Evolutionary conservation across 371 early-diverging fungal genomes (phyloP).

Genomic region (Phascolomyces articulosus): DNA sequence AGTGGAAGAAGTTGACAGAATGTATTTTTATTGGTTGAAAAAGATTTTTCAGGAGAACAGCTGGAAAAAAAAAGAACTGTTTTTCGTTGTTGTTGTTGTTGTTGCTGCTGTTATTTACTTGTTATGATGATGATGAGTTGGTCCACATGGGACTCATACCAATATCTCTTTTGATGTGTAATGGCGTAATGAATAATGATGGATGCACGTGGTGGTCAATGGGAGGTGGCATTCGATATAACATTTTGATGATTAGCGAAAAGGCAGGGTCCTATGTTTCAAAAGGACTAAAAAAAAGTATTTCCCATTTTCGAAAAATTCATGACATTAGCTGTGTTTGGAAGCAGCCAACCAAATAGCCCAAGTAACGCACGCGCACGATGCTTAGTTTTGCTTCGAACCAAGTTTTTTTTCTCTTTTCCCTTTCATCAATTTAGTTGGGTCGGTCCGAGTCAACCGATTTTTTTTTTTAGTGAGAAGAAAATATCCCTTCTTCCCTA

Average conservation of each 20-base stretch:
- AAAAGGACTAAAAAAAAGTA: conserved; percentile 3
- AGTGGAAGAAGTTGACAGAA: no score
- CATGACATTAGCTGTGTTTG: conserved; percentile 14
- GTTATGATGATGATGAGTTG: background rate
- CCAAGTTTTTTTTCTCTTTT: background rate
- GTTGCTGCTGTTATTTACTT: no score
- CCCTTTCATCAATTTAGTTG: background rate
- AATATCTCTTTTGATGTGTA: conserved; percentile 3
- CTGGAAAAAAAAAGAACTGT: no score
- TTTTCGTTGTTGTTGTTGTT: no score
- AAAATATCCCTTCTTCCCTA: no score
- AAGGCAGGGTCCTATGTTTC: conserved; percentile 15
- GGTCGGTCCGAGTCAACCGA: conserved; percentile 6
- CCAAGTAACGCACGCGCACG: conserved; percentile 12
- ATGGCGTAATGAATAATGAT: conserved; percentile 6
- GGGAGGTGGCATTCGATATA: conserved; percentile 3
- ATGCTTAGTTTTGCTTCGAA: background rate
- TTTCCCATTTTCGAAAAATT: conserved; percentile 9
- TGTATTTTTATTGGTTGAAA: no score
- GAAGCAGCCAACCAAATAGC: conserved; percentile 14
- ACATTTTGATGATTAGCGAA: background rate
- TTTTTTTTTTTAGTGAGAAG: background rate
- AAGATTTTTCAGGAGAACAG: no score
- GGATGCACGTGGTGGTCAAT: conserved; percentile 7
- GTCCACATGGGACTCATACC: conserved; percentile 6